These are phyloP conservation scores for Lotmaria passim DNA, from an alignment of 208 protist genomes.

Conservation along the genomic window DNA sequence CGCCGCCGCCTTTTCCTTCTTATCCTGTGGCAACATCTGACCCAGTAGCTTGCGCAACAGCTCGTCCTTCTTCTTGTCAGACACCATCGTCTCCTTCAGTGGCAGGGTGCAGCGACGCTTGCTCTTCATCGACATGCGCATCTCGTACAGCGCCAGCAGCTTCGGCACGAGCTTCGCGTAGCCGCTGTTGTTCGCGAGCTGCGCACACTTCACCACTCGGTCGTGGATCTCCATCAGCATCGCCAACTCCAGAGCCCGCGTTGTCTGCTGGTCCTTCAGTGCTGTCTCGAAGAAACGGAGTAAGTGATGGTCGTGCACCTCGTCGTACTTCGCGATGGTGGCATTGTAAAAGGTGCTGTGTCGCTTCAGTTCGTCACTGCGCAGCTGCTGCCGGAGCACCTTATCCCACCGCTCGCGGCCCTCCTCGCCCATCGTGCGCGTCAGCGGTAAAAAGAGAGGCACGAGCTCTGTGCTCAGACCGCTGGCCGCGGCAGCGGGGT, in stretches of 20 bases:
- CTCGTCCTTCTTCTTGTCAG: conserved; percentile 69
- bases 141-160: conserved; percentile 72
- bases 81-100: conserved; percentile 58
- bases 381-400: conserved; percentile 72
- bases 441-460: conserved; percentile 67
- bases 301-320: conserved; percentile 76
- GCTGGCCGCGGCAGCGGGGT: conserved; percentile 73
- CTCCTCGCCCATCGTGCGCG: conserved; percentile 36
- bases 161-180: conserved; percentile 72
- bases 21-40: conserved; percentile 35
- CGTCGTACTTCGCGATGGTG: conserved; percentile 76
- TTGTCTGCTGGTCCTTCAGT: conserved; percentile 69
- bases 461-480: conserved; percentile 75
- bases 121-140: conserved; percentile 63
- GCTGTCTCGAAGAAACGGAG: conserved; percentile 77
- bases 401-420: conserved; percentile 65
- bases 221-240: conserved; percentile 84
- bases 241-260: conserved; percentile 79
- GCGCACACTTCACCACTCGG: conserved; percentile 71
- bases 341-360: conserved; percentile 69
- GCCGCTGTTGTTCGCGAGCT: conserved; percentile 62
- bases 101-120: conserved; percentile 74
- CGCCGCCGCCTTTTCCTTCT: not conserved
- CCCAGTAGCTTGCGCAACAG: conserved; percentile 67
- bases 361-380: conserved; percentile 82